A percentile compares a stretch with the other conserved stretches of the same genome.
Evolutionary conservation across 148 eudicot genomes (phyloP).

Genomic region (Vaccinium corymbosum): DNA sequence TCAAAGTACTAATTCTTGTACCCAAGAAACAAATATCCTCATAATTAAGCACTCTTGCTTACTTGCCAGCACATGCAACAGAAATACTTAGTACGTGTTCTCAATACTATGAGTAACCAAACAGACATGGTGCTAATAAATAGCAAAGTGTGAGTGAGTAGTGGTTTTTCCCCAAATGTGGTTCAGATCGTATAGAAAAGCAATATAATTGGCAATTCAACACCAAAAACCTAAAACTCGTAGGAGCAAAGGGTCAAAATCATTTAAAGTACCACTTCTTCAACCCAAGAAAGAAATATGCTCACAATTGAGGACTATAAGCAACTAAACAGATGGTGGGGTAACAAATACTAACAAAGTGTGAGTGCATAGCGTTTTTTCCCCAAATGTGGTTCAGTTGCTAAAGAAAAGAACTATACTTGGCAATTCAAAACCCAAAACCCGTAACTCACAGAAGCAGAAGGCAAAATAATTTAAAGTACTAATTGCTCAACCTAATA

Average conservation of each 20-base stretch:
- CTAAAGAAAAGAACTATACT: not conserved
- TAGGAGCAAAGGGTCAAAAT: not conserved
- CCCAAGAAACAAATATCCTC: not conserved
- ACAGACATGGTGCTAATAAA: not conserved
- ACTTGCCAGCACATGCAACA: not conserved
- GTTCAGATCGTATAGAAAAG: too few species aligned
- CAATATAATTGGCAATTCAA: too few species aligned
- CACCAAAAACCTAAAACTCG: not conserved
- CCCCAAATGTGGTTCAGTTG: not conserved
- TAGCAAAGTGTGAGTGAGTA: too few species aligned
- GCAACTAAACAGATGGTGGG: not conserved
- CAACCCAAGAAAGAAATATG: not conserved
- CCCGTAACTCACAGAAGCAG: not conserved
- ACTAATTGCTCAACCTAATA: not conserved
- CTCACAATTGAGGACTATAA: not conserved
- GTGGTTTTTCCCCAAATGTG: too few species aligned
- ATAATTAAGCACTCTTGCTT: not conserved
- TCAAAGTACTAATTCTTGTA: not conserved
- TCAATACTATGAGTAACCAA: not conserved
- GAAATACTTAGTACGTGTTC: not conserved
- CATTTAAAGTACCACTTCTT: not conserved
- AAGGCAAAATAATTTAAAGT: not conserved
- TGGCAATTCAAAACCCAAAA: not conserved
- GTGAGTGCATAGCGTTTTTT: not conserved
- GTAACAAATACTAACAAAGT: not conserved